Evolutionary conservation across 1,139 yeast species (phyloP).

Genomic region (Magnusiomyces starmeri): DNA sequence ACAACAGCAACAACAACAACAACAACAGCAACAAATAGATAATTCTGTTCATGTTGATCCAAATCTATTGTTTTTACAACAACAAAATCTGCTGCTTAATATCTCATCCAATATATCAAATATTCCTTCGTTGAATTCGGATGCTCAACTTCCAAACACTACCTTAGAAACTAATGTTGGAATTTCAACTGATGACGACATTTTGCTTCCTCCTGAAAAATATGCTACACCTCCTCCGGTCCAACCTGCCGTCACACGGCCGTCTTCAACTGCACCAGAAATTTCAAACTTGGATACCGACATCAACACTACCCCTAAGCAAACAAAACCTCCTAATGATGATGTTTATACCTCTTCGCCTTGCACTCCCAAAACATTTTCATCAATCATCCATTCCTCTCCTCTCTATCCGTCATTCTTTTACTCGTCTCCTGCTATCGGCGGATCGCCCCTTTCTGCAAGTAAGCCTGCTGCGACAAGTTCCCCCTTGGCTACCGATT

Average conservation of each 20-base stretch:
- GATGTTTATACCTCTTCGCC: not conserved
- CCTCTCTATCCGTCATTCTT: slow-evolving; percentile 12
- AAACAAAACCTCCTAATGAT: too few relatives aligned
- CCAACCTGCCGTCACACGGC: too few relatives aligned
- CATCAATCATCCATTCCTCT: slow-evolving; percentile 12
- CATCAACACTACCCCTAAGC: too few relatives aligned
- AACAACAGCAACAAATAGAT: too few relatives aligned
- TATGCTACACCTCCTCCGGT: not conserved
- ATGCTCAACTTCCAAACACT: too few relatives aligned
- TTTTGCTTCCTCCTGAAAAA: not conserved
- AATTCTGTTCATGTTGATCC: too few relatives aligned
- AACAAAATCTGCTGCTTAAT: not conserved
- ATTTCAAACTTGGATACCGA: not conserved
- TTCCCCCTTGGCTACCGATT: not conserved
- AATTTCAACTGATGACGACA: not conserved
- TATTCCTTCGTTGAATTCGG: too few relatives aligned
- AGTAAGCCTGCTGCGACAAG: not conserved
- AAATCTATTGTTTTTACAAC: not conserved
- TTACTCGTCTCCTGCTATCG: slow-evolving; percentile 12
- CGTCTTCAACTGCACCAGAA: not conserved
- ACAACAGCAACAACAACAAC: not conserved
- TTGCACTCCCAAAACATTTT: slow-evolving; percentile 13
- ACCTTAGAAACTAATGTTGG: too few relatives aligned
- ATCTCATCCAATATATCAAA: too few relatives aligned
- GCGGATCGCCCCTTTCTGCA: not conserved